phyloP scores from a whole-genome alignment of 495 filamentous ascomycete species.

The Penicillium atrosanguineum region DNA sequence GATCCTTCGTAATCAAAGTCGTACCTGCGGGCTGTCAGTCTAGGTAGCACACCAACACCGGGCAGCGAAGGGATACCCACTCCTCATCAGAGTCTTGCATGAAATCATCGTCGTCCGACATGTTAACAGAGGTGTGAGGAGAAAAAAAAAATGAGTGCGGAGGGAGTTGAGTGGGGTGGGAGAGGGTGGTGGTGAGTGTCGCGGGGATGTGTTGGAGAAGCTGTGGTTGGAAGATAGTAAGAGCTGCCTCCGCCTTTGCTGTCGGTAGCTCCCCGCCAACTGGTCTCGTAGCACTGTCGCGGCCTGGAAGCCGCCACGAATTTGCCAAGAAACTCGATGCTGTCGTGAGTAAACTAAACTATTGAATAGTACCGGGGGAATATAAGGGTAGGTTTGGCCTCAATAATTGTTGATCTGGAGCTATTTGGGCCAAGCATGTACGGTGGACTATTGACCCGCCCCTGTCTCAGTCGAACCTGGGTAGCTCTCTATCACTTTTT shows the following conservation, averaged over 20 bases:
- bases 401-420: not conserved
- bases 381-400: not conserved
- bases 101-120: slow-evolving; percentile 98
- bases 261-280: slow-evolving; percentile 4
- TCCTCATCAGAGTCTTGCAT: slow-evolving; percentile 98
- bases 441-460: not conserved
- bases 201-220: slow-evolving; percentile 16
- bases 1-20: slow-evolving; percentile 96
- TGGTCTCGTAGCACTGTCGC: not conserved
- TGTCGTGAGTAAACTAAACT: not conserved
- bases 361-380: not conserved
- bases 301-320: not conserved
- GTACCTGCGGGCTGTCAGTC: slow-evolving; percentile 55
- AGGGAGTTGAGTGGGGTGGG: not conserved
- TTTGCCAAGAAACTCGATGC: not conserved
- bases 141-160: not conserved
- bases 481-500: not conserved
- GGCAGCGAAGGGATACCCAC: slow-evolving; percentile 46
- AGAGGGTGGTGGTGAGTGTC: not conserved
- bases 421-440: not conserved
- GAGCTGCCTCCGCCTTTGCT: slow-evolving; percentile 16
- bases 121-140: slow-evolving; percentile 31
- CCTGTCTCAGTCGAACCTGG: not conserved
- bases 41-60: slow-evolving; percentile 7
- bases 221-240: slow-evolving; percentile 13